Evolutionary conservation across 371 early-diverging fungal genomes (phyloP), one percentile per base, ranked within the genome.

Genomic region (Mortierella sp.): DNA sequence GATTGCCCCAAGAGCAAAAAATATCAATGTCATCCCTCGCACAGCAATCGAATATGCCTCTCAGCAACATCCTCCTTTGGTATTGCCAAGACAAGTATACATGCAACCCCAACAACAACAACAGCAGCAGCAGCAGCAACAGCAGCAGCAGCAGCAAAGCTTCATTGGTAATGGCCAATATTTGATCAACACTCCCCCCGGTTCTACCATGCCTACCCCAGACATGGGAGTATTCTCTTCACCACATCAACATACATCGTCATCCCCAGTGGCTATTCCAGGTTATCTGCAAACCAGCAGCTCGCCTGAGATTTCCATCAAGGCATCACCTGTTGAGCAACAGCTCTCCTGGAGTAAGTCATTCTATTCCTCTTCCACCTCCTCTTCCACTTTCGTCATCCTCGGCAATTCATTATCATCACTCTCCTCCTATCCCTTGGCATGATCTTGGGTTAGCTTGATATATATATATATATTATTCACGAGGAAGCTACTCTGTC

Each of bases 241-340:
- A 17, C 61, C 60, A 53, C 72, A 65, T 5, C 47, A 65, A 10
- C 47, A 40, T 15, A 32, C 40, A 22, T 49, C 31, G 59, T 68
- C 69, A 7, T 66, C 75, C 13, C 75, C 76, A 5, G 63, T 43
- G 3, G 28, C 61, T 8, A 22, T 42, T 7, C 65, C 70, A 4
- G 68, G 66, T n/a, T 71, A 67, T 47, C 32, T 76, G 15, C 65
- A 76, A 64, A 32, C 70, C 0, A 70, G 68, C 34, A 59, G 68
- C 43, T 76, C 76, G 34, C 76, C 76, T 1, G 76, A 76, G 60
- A 70, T 76, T 59, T 68, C 76, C 45, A 76, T 76, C 56, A 76
- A 76, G 61, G 55, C 71, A 2, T 76, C 76, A 3, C 76, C 76
- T 54, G 51, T 76, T 4, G 76, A 76, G 57, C 76, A 61, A 7